These are phyloP conservation scores for Somion occarium DNA, from an alignment of 1,284 basidiomycete genomes.

Conservation along the genomic window DNA sequence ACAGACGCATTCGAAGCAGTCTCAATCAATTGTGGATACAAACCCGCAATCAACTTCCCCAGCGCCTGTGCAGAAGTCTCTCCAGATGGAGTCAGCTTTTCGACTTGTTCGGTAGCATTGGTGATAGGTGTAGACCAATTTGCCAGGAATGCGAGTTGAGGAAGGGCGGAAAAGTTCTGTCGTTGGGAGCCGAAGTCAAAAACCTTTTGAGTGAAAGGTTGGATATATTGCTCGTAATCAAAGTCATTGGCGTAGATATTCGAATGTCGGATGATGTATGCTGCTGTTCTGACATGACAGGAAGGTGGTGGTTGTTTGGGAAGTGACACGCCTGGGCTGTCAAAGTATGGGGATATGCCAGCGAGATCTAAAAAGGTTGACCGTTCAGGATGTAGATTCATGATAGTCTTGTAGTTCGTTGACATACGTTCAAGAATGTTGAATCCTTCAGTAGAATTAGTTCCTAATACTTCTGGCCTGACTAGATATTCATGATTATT, in stretches of 20 bases:
- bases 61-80: constrained; percentile 15
- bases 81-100: constrained; percentile 19
- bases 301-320: constrained; percentile 12
- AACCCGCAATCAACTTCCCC: constrained; percentile 14
- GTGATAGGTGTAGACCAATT: constrained; percentile 15
- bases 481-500: neutral
- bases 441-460: neutral
- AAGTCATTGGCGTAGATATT: constrained; percentile 22
- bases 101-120: constrained; percentile 17
- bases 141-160: constrained; percentile 12
- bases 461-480: neutral
- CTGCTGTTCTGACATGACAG: constrained; percentile 13
- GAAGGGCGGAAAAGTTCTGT: constrained; percentile 10
- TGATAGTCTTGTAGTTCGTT: constrained; percentile 12
- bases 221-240: constrained; percentile 19
- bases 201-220: constrained; percentile 18
- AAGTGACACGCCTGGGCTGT: constrained; percentile 15
- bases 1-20: neutral
- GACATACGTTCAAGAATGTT: constrained; percentile 9
- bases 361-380: constrained; percentile 10
- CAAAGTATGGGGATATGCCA: constrained; percentile 17
- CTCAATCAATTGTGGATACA: constrained; percentile 13
- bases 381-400: constrained; percentile 13
- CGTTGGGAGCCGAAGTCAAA: constrained; percentile 14
- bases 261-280: constrained; percentile 17